Conservation (phyloP, 129 eudicot genomes). For the carrot (Daucus carota) region DNA sequence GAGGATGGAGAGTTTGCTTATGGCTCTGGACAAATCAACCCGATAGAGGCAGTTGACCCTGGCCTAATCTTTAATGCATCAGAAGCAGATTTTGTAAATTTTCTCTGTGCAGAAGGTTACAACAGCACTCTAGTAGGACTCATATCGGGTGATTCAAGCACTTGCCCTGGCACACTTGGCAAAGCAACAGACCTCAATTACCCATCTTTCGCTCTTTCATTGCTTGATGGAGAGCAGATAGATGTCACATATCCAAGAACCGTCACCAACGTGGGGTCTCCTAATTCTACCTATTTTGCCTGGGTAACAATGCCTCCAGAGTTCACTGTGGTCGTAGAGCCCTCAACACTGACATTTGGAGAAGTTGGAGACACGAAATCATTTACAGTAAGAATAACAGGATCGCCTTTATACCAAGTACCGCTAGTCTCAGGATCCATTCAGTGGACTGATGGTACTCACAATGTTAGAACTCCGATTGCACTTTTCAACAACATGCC, state of each 20-base stretch:
- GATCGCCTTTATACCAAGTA: constrained; percentile 17
- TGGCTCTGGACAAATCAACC: constrained; percentile 30
- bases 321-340: constrained; percentile 16
- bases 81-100: constrained; percentile 21
- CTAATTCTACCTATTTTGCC: constrained; percentile 21
- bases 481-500: constrained; percentile 27
- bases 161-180: constrained; percentile 16
- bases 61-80: constrained; percentile 30
- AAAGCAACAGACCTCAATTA: constrained; percentile 26
- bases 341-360: constrained; percentile 17
- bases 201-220: constrained; percentile 27
- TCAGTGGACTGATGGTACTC: constrained; percentile 26
- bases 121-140: constrained; percentile 13
- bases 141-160: constrained; percentile 21
- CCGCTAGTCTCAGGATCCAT: constrained; percentile 24
- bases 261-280: constrained; percentile 21
- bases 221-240: constrained; percentile 19
- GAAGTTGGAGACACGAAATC: constrained; percentile 13
- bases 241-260: constrained; percentile 15
- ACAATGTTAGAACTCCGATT: constrained; percentile 23
- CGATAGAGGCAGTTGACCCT: constrained; percentile 18
- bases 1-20: constrained; percentile 23
- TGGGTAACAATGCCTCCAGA: background rate
- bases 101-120: constrained; percentile 24
- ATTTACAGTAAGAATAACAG: constrained; percentile 22